Base-by-base conservation (phyloP, 352 stramenopile species). In the Aphanomyces cochlioides region DNA sequence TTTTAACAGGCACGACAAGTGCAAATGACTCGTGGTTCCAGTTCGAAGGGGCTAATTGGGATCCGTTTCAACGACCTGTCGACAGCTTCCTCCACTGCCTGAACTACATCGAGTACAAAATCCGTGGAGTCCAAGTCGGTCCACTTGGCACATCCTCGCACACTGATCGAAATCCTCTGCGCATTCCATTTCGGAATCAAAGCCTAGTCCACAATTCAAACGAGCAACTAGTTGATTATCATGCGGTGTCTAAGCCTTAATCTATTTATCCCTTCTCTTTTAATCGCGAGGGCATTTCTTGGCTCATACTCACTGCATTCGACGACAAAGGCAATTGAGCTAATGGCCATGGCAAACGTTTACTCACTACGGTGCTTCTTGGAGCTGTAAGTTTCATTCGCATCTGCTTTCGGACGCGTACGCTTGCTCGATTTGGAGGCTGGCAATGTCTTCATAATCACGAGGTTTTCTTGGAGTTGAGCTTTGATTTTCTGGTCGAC, bases 81-180 rank as follows among this genome's bases (percentile, higher is more conserved):
- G 73, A 77, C 53, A 73, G 57, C 56, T 50, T 75, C 15, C 21
- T 77, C 4, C 73, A 77, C 34, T 72, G 64, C 19, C 17, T 75
- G 13, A 75, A 77, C 56, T 77, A 74, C 69, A 38, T 77, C 56
- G 57, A 77, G 73, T 77, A 77, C 68, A 70, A 67, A 47, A 67
- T 77, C 37, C 74, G 59, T 4, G 73, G 73, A 15, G 47, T 70
- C 56, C 73, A 77, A 61, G 63, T 77, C 21, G 73, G 73, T 7
- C 73, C 73, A 5, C 47, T 77, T 7, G 73, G 73, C 10, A 72
- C 53, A 15, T 74, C 65, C 38, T 15, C 39, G 1, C 58, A 74
- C 65, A 77, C 73, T 15, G 73, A 77, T 36, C 47, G 45, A 2
- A 65, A 54, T n/a, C 73, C 73, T 15, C 39, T 77, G 19, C 56